Conservation (phyloP, 2,329 filamentous ascomycete species). For the Albophoma yamanashiensis region DNA sequence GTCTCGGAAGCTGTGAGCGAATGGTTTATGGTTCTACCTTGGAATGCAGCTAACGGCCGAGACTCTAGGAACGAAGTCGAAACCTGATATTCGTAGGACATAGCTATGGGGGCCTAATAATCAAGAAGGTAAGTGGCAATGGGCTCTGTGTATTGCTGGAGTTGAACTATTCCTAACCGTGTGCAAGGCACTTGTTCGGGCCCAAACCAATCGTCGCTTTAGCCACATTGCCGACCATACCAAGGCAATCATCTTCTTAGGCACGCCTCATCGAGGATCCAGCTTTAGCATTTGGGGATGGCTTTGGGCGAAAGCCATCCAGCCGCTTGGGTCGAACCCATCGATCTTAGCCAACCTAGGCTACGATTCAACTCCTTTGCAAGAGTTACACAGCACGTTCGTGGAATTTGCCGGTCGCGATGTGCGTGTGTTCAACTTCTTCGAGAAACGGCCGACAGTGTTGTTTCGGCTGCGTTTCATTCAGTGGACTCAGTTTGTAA, state of each 20-base stretch:
- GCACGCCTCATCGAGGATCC: neutral
- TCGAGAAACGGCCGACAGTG: neutral
- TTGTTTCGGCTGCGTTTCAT: neutral
- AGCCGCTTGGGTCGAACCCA: neutral
- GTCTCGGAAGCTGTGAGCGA: neutral
- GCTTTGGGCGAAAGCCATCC: neutral
- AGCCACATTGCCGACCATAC: neutral
- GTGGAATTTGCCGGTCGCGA: neutral
- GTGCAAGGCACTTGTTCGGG: neutral
- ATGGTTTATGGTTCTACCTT: neutral
- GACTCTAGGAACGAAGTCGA: neutral
- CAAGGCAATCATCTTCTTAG: neutral
- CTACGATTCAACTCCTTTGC: neutral
- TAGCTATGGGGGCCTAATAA: neutral
- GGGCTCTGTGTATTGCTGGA: neutral
- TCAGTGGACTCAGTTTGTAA: neutral
- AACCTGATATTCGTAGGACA: neutral
- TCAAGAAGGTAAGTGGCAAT: neutral
- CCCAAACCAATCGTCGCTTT: neutral
- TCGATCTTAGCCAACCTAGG: neutral
- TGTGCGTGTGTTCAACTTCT: neutral
- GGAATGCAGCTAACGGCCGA: neutral
- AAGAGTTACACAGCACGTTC: neutral
- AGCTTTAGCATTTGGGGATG: neutral
- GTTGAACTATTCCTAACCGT: neutral